phyloP scores from a whole-genome alignment of 371 early-diverging fungal genomes.

The Mortierella sp. region DNA sequence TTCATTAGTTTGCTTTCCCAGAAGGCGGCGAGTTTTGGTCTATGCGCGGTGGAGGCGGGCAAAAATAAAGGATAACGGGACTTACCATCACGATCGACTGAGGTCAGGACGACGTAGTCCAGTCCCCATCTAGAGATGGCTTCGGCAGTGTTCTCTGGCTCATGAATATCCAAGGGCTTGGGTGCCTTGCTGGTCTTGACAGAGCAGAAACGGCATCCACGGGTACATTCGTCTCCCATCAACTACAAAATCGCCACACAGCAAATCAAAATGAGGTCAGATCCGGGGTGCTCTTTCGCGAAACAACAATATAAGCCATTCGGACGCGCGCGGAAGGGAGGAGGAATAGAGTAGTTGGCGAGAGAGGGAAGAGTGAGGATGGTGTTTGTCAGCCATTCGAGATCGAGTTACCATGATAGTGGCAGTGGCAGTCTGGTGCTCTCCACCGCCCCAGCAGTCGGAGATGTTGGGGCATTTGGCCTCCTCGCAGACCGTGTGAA shows the following conservation, averaged over 20 bases:
- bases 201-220: slow-evolving; percentile 98
- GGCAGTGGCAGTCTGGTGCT: slow-evolving; percentile 96
- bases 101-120: slow-evolving; percentile 97
- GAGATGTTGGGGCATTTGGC: slow-evolving; percentile 98
- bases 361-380: not conserved
- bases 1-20: not conserved
- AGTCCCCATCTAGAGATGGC: slow-evolving; percentile 97
- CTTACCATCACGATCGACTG: slow-evolving; percentile 95
- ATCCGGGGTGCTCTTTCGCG: not conserved
- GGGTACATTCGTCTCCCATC: slow-evolving; percentile 99
- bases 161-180: slow-evolving; percentile 89
- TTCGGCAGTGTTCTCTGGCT: slow-evolving; percentile 96
- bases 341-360: not conserved
- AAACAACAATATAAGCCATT: not conserved
- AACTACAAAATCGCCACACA: slow-evolving; percentile 62
- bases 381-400: not conserved
- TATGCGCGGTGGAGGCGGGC: not conserved
- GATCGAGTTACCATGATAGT: slow-evolving; percentile 89
- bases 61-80: not conserved
- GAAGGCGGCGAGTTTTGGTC: not conserved
- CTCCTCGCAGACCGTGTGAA: slow-evolving; percentile 96
- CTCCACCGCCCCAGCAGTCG: slow-evolving; percentile 99
- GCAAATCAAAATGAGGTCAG: not conserved
- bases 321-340: not conserved
- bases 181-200: slow-evolving; percentile 96